Base-by-base conservation (phyloP, 208 protist genomes). In the Trypanosoma boissoni region DNA sequence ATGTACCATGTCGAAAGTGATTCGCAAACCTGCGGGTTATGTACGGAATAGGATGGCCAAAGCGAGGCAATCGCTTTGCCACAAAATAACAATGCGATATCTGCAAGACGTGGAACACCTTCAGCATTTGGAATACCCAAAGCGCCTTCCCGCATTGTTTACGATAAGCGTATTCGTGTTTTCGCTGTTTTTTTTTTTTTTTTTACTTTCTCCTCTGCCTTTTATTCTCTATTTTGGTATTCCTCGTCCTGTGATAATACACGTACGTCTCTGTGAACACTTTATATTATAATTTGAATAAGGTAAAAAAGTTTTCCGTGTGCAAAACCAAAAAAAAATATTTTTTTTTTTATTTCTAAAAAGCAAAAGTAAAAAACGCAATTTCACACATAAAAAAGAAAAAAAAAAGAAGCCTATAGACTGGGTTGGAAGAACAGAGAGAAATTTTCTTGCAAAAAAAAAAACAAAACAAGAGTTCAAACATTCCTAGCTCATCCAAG, bases 81-180 rank as follows among this genome's bases (percentile, higher is more conserved):
- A 53, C 82, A 89, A n/a, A 89, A 46, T 44, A 83, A 68, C 39
- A 89, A 63, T 0, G 72, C 82, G 18, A 89, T 31, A 54, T 89
- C 82, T 18, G 65, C 65, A 24, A 62, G 62, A n/a, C 78, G 72
- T 18, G 82, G 82, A 27, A 76, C 63, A 34, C 52, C 56, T 21
- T 76, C 64, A 1, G 43, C 55, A 28, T 68, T 71, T 12, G 74
- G 51, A n/a, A 74, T 61, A 36, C 66, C 50, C 24, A 63, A 29
- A 16, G 64, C 48, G 10, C 26, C 27, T 12, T 29, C 56, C 34
- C 55, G 32, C 28, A 55, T 10, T 6, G 20, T 48, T 49, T 57
- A 62, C n/a, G 3, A 24, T 48, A 41, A 20, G 18, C 32, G 3
- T 48, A 37, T 56, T 49, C n/a, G 26, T 52, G 42, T 50, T n/a